Percentiles rank a stretch among this genome's conserved stretches.
These are phyloP conservation scores for Malassezia sympodialis DNA, from an alignment of 1,284 basidiomycete species.

Conservation along the genomic window DNA sequence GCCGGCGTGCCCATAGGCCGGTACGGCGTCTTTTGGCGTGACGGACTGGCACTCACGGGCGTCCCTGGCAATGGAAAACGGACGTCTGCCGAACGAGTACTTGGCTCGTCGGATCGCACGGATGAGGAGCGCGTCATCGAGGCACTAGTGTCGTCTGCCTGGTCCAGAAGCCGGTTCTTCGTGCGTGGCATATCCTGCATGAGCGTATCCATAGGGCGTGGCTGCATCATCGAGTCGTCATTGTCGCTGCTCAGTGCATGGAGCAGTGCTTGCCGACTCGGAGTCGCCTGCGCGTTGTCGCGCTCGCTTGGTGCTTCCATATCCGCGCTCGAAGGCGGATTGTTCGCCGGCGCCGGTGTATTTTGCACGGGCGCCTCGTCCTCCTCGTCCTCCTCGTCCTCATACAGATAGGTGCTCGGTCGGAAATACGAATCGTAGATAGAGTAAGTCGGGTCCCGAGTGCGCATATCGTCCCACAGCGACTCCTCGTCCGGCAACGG, in stretches of 20 bases:
- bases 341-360: not conserved
- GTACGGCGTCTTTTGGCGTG: not conserved
- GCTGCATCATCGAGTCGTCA: conserved; percentile 1
- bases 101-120: not conserved
- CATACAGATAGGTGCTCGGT: not conserved
- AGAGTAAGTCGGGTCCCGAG: conserved; percentile 6
- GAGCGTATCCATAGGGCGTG: not conserved
- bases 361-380: not conserved
- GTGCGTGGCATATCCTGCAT: not conserved
- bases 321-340: not conserved
- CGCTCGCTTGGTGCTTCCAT: not conserved
- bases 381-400: not conserved
- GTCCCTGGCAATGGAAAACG: not conserved
- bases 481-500: not conserved
- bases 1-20: not conserved
- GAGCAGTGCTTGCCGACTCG: not conserved
- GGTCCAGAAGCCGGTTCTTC: not conserved
- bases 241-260: not conserved
- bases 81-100: not conserved
- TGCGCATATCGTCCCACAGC: not conserved
- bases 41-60: not conserved
- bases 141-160: not conserved
- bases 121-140: not conserved
- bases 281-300: not conserved
- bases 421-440: conserved; percentile 18